Evolutionary conservation across 306 rosid genomes (phyloP).

Genomic region (Cucumis hystrix): DNA sequence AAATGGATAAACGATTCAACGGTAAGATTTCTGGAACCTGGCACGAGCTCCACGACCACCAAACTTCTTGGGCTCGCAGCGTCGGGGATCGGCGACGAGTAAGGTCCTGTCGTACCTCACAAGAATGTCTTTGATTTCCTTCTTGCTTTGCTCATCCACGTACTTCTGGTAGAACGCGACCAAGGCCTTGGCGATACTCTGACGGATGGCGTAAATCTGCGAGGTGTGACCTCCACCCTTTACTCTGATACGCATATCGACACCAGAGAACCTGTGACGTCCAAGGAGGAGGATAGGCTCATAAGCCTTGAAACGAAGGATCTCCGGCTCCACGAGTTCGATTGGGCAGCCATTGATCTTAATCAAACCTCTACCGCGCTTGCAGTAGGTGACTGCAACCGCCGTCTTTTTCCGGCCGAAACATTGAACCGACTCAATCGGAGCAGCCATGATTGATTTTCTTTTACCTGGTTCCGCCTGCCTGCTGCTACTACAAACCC

Average conservation of each 20-base stretch:
- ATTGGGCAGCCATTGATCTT: slow-evolving; percentile 84
- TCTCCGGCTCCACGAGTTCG: slow-evolving; percentile 67
- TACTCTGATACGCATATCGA: slow-evolving; percentile 73
- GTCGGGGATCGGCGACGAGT: slow-evolving; percentile 75
- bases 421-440: slow-evolving; percentile 54
- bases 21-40: slow-evolving; percentile 87
- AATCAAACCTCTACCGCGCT: slow-evolving; percentile 67
- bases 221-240: slow-evolving; percentile 82
- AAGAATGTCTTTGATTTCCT: slow-evolving; percentile 77
- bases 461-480: not conserved
- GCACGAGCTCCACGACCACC: slow-evolving; percentile 92
- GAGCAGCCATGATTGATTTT: slow-evolving; percentile 9
- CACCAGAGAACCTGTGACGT: slow-evolving; percentile 48
- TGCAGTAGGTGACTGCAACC: slow-evolving; percentile 81
- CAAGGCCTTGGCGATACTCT: slow-evolving; percentile 73
- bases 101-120: slow-evolving; percentile 57
- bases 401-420: slow-evolving; percentile 89
- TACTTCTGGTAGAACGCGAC: slow-evolving; percentile 78
- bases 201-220: slow-evolving; percentile 74
- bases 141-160: slow-evolving; percentile 86
- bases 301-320: slow-evolving; percentile 69
- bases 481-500: slow-evolving; percentile 5
- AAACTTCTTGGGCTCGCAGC: slow-evolving; percentile 90
- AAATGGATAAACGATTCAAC: slow-evolving; percentile 21
- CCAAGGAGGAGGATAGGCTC: slow-evolving; percentile 74